phyloP scores from a whole-genome alignment of 1,139 yeast species.

The Candida glucosophila region DNA sequence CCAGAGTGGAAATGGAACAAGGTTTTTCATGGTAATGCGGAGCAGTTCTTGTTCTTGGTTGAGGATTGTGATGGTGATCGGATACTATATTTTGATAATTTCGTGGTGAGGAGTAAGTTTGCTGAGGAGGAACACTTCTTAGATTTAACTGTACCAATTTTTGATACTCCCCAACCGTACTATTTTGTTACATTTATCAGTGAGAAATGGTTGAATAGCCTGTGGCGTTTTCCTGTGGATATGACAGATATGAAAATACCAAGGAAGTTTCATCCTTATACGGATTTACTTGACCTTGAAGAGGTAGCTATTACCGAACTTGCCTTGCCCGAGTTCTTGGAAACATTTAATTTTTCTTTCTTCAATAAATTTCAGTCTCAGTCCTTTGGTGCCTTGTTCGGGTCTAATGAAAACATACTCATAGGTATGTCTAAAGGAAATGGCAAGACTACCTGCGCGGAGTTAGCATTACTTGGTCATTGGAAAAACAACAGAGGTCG shows the following conservation, averaged over 20 bases:
- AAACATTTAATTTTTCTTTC: slow-evolving; percentile 33
- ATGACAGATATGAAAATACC: slow-evolving; percentile 54
- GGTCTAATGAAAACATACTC: slow-evolving; percentile 50
- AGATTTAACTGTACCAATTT: slow-evolving; percentile 56
- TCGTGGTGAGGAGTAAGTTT: slow-evolving; percentile 42
- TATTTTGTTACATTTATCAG: slow-evolving; percentile 67
- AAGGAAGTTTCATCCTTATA: slow-evolving; percentile 57
- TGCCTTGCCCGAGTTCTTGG: slow-evolving; percentile 35
- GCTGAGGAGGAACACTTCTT: slow-evolving; percentile 47
- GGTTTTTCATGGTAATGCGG: slow-evolving; percentile 52
- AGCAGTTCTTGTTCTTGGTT: slow-evolving; percentile 59
- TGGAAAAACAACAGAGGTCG: slow-evolving; percentile 56
- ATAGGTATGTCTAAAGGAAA: slow-evolving; percentile 69
- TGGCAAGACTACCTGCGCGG: slow-evolving; percentile 69
- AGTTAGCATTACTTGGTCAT: slow-evolving; percentile 61
- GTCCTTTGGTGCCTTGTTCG: slow-evolving; percentile 50
- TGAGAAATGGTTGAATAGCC: slow-evolving; percentile 81
- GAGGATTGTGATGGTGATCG: slow-evolving; percentile 83
- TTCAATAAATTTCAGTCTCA: slow-evolving; percentile 76
- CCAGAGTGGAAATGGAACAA: slow-evolving; percentile 78
- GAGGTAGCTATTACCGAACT: slow-evolving; percentile 41
- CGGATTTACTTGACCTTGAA: slow-evolving; percentile 44
- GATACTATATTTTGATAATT: slow-evolving; percentile 50
- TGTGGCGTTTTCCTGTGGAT: slow-evolving; percentile 51
- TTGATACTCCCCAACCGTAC: slow-evolving; percentile 64